phyloP scores from a whole-genome alignment of 2,329 filamentous ascomycete species.

The Calonectria pseudoturangicola region DNA sequence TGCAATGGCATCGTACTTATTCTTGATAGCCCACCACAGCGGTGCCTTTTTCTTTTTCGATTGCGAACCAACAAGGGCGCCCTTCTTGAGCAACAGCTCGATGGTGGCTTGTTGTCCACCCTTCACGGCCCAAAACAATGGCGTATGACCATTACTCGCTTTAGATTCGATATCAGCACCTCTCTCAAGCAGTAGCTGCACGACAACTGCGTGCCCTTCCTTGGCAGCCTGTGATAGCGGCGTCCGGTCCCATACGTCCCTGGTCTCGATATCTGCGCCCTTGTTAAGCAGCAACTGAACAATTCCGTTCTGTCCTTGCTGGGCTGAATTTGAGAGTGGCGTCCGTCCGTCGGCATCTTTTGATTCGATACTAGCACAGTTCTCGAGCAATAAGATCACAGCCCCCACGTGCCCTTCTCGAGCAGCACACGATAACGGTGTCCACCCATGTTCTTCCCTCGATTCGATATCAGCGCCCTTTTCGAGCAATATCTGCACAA shows the following conservation, averaged over 20 bases:
- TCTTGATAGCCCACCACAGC: neutral
- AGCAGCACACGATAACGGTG: neutral
- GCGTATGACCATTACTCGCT: neutral
- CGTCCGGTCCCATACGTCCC: neutral
- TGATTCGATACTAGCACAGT: neutral
- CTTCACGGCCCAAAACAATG: neutral
- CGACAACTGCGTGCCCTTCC: neutral
- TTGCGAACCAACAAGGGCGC: neutral
- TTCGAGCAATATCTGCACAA: neutral
- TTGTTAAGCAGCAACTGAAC: neutral
- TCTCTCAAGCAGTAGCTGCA: neutral
- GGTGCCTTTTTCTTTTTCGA: neutral
- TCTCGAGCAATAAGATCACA: neutral
- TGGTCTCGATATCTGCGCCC: neutral
- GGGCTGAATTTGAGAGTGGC: neutral
- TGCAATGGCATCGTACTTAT: neutral
- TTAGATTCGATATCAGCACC: neutral
- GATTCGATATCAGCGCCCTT: neutral
- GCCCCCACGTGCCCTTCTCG: neutral
- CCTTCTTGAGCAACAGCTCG: neutral
- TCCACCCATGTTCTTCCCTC: neutral
- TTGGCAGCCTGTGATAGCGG: neutral
- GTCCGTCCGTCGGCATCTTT: neutral
- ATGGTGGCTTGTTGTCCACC: neutral
- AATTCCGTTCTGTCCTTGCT: neutral